Evolutionary conservation across 2,329 filamentous ascomycete genomes (phyloP), one percentile per base, ranked within the genome.

Genomic region (Pseudopithomyces chartarum): DNA sequence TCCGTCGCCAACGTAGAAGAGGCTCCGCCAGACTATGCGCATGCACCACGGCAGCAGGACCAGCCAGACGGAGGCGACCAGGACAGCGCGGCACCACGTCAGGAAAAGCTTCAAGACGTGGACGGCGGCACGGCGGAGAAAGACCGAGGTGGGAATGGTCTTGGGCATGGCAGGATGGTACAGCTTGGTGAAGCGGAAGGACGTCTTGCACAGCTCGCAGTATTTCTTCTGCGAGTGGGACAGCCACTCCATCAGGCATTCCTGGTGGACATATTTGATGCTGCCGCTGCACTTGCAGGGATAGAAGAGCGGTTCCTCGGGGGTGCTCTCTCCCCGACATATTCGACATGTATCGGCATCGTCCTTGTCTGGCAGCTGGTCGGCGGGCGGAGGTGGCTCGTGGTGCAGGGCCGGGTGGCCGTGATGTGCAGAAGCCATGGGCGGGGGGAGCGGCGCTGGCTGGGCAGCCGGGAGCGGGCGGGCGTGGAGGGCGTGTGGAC

Each of bases 141-240:
- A 97, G 60, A 99, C 82, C 46, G 89, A 84, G 39, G 88, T 84
- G 0, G 96, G 95, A 13, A 99, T 84, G 12, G 85, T 87, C 60
- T 86, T 85, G 1, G 95, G 96, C 95, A 99, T 99, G 71, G 93
- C 86, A 3, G 92, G 92, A 59, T 93, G 88, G 80, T 99, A 99
- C 38, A 99, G 85, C 78, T 99, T 99, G 52, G 95, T 99, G 81
- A 99, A 99, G 58, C 92, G 90, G 73, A 98, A 99, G 0, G 93
- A 89, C 2, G 95, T 99, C 81, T 99, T 99, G 87, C 95, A 99
- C 34, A 99, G 87, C 80, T 99, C 95, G 82, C 96, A 99, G 81
- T 99, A 91, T 77, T 98, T 98, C 85, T 99, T 99, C 75, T 99
- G 93, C 1, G 95, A 98, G 77, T 99, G 96, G 48, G 92, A 94